Evolutionary conservation across 768 basidiomycete species (phyloP), one percentile per base, ranked within the genome.

Genomic region (Termitomyces sp.): DNA sequence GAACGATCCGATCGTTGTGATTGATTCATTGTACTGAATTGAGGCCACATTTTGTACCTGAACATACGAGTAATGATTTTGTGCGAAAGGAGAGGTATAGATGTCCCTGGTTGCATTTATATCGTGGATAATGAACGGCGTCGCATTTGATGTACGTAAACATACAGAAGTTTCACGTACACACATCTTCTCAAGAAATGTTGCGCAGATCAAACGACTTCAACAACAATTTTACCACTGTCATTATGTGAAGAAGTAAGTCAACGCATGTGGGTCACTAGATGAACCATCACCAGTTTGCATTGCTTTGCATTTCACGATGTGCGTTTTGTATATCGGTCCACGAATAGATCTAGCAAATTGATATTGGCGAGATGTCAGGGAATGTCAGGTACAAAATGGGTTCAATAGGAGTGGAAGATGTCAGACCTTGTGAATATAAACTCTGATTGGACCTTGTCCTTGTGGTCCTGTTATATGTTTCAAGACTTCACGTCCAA

Each of bases 251-350:
- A 62, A 52, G 12, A 50, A 41, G 33, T 38, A 5, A 28, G 46
- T 28, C 4, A 12, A 12, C n/a, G 38, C 33, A 52, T 33, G 58
- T 50, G 46, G 26, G 36, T 47, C 47, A 56, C 41, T 8, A 38
- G 3, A 18, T 40, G 33, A 36, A 38, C n/a, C 68, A 72, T 58
- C 46, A 76, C 80, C 74, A 78, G 61, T 78, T 82, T 41, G 71
- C 72, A 67, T 93, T 88, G 58, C 76, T 84, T 69, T 89, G 85
- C 88, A 98, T 94, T 72, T 91, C 91, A 61, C 79, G 77, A 62
- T 93, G 92, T 2, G 93, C 94, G 33, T 82, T 82, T 65, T 84
- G 83, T 53, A 96, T 91, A 53, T 91, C 79, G 13, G 80, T 79
- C 91, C 90, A 93, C 1, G 84, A 79, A 73, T 87, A 95, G 18